These are phyloP conservation scores for Ceratocystis eucalypticola DNA, from an alignment of 2,329 filamentous ascomycete species.

Conservation along the genomic window DNA sequence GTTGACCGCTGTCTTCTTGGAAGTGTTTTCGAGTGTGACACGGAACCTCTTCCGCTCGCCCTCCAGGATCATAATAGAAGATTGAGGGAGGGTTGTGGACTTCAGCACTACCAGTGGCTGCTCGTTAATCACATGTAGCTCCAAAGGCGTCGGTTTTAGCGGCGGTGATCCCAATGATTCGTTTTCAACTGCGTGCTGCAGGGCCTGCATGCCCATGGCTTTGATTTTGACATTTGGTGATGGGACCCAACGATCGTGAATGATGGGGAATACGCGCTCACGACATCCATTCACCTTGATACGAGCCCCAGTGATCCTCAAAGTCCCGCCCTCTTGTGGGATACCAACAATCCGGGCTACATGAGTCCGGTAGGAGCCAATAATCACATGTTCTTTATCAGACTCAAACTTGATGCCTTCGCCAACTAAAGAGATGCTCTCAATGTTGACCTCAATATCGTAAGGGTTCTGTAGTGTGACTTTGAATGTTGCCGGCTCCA, in stretches of 20 bases:
- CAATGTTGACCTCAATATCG: conserved; percentile 82
- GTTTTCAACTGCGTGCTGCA: conserved; percentile 34
- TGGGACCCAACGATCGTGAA: conserved; percentile 61
- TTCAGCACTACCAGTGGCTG: conserved; percentile 69
- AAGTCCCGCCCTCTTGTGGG: conserved; percentile 50
- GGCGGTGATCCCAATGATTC: conserved; percentile 29
- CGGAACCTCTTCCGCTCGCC: conserved; percentile 69
- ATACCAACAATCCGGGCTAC: conserved; percentile 58
- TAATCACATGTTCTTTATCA: conserved; percentile 46
- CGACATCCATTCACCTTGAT: conserved; percentile 72
- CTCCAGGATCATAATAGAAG: conserved; percentile 82
- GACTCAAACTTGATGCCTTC: conserved; percentile 62
- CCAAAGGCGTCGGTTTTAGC: conserved; percentile 39
- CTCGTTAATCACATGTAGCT: conserved; percentile 60
- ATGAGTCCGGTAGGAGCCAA: conserved; percentile 75
- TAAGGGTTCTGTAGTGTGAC: conserved; percentile 88
- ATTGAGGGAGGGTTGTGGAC: conserved; percentile 65
- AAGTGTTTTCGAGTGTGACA: conserved; percentile 68
- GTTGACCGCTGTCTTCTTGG: conserved; percentile 56
- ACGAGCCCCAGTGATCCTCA: conserved; percentile 64
- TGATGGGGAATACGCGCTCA: conserved; percentile 72
- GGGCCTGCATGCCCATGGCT: conserved; percentile 49
- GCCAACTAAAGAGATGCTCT: conserved; percentile 61
- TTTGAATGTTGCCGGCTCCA: conserved; percentile 63
- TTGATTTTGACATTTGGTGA: conserved; percentile 62